Evolutionary conservation across 768 basidiomycete genomes (phyloP), one percentile per base, ranked within the genome.

Genomic region (Terana coerulea): DNA sequence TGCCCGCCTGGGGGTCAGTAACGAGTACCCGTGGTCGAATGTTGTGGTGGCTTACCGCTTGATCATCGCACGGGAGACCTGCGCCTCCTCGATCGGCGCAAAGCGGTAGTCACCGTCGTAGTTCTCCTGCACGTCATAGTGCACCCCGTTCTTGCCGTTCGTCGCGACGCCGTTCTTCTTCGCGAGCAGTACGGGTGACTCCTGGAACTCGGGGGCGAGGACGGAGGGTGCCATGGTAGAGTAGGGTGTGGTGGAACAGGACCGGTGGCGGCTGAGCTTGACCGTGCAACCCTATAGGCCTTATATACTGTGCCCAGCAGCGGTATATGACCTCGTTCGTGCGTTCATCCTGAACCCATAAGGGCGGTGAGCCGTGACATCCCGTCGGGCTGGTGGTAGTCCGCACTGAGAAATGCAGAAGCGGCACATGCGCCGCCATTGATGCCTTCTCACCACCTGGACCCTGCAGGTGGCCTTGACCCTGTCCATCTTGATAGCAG

Each of bases 51-150:
- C 51, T 49, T n/a, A 83, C 81, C 86, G 69, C 67, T 80, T 84
- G 59, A 85, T 86, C 86, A 88, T 88, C 40, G 85, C 85, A 36
- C 86, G 73, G 8, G 85, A 81, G 2, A 89, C 86, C 56, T 88
- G 79, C 7, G 86, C 82, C 68, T 89, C 88, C 59, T 84, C 75
- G 51, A 88, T 86, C 2, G 86, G 85, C 2, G 85, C 85, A 52
- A 86, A 88, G 28, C 73, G 74, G 68, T 85, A 87, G 51, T 76
- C 64, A 3, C 86, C 86, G 22, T 80, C 69, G 58, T 85, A 86
- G 62, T 81, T 68, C 59, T 83, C 81, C 24, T 60, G 52, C 49
- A 75, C 66, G 24, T 76, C 74, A 55, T 68, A 65, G 42, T 51
- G 44, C 5, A 45, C 50, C 33, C 62, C 59, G 28, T 51, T 58